Evolutionary conservation across 2,329 filamentous ascomycete genomes (phyloP), one percentile per base, ranked within the genome.

Genomic region (Aspergillus niger): DNA sequence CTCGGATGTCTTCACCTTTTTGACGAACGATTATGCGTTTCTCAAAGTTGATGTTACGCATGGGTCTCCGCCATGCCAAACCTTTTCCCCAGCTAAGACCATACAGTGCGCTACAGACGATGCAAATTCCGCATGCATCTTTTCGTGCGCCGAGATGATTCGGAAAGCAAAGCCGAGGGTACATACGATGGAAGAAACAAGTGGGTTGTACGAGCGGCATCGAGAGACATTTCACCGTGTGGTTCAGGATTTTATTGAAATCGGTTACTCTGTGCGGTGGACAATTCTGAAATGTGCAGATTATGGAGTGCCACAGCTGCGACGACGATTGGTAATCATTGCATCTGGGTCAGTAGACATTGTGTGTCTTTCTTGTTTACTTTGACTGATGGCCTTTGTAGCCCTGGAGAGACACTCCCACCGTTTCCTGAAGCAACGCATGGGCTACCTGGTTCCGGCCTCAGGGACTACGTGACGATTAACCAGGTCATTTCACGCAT

Each of bases 171-270:
- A 81, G 0, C 91, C 92, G 0, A 82, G 91, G 0, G 70, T 95
- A 0, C 83, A 91, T 1, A 96, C 91, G 0, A 77, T 96, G 0
- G 92, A 96, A 67, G 89, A 96, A 69, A 93, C 91, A 0, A 87
- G 86, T 55, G 91, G 91, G 0, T 82, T 96, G 1, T 73, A 84
- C 22, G 75, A 82, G 0, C 74, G 80, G 0, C 86, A 88, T 57
- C 72, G 77, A 10, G 74, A 78, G 0, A 87, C 84, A 55, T 88
- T 92, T 50, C 79, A 83, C 41, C 76, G 80, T 0, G 74, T 93
- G 0, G 77, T 95, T 2, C 77, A 82, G 26, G 85, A 87, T 32
- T 87, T 93, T 56, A 86, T 89, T 0, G 76, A 83, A 2, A 74
- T 82, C 26, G 86, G 86, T 1, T 96, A 91, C 70, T 91, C 87